Base-by-base conservation (phyloP, 257 asterid genomes). In the Jasminum sambac region DNA sequence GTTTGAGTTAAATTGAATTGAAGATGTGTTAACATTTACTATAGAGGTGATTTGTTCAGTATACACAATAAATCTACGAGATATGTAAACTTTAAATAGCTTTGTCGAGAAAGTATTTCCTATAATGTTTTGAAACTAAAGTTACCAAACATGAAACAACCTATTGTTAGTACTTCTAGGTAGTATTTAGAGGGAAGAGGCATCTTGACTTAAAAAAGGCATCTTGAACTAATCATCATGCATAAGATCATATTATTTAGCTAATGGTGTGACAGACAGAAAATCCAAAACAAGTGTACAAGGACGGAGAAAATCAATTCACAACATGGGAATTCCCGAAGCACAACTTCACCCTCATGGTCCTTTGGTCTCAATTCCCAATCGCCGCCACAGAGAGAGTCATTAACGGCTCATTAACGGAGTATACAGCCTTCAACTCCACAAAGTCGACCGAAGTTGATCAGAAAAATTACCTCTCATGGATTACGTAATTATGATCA, bases 401-500 rank as follows among this genome's bases (percentile, higher is more conserved):
- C 2, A 11, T 80, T 68, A 80, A 87, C 37, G 88, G 84, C 23
- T 72, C 90, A 44, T 71, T 62, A 74, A 80, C 26, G 85, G 86
- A 48, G 70, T 74, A 39, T 87, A 74, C 83, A 37, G 73, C 52
- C 1, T 84, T 36, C 86, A 77, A 42, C 78, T 87, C 21, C 88
- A 87, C 80, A 72, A 46, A 34, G 57, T 72, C 34, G 88, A 81
- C 48, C 5, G 72, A 61, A 67, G 8, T 11, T 87, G 90, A 88
- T 66, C 87, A 8, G 38, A 69, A 17, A 79, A 73, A 39, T 79
- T 87, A 5, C 85, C 88, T 1, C 48, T 34, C 5, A 42, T 83
- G 62, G 87, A 87, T 55, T 87, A 80, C 55, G n/a, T n/a, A n/a
- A 85, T 77, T 0, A 39, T 87, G 21, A 74, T 87, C 79, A 83